Base-by-base conservation (phyloP, 2,329 filamentous ascomycete species). In the Clarireedia hainanense region DNA sequence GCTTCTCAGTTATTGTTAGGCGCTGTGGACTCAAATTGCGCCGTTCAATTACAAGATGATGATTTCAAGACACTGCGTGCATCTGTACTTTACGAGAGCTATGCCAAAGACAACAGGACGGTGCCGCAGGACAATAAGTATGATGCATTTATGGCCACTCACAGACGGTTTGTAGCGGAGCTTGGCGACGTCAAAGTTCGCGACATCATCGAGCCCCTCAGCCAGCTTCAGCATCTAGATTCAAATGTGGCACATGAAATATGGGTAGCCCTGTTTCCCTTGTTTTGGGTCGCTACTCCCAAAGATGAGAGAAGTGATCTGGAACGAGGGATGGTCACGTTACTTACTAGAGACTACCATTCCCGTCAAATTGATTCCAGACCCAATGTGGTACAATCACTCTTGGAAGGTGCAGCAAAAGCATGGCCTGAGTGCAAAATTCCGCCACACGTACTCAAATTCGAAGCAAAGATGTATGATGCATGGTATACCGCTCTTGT, bases 271-370 rank as follows among this genome's bases (percentile, higher is more conserved):
- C 76, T 96, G 50, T 99, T 97, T 75, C 91, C 91, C 0, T 83
- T 97, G 63, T 96, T 87, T 70, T 99, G 94, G 95, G 89, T 91
- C 14, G 87, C 89, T 0, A 81, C 94, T 5, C 82, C 85, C 5
- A 88, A 85, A 64, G 95, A 99, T 62, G 94, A 99, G 66, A 86
- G 92, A 55, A 81, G 83, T 30, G 94, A 99, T 60, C 79, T 99
- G 36, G 89, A 97, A 70, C 89, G 91, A 64, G 91, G 90, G 14
- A 83, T 99, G 71, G 89, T 96, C n/a, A 80, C 84, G 3, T 77
- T 99, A 10, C 77, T 99, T 9, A 96, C 92, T 2, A 95, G 95
- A 68, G 95, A 99, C 66, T 97, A 92, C 70, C 94, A 99, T 70
- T 88, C 88, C 59, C 84, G 92, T 52, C 94, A 99, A 68, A 85